Conservation (phyloP, 805 yeast genomes). For the Priceomyces melissophilus region DNA sequence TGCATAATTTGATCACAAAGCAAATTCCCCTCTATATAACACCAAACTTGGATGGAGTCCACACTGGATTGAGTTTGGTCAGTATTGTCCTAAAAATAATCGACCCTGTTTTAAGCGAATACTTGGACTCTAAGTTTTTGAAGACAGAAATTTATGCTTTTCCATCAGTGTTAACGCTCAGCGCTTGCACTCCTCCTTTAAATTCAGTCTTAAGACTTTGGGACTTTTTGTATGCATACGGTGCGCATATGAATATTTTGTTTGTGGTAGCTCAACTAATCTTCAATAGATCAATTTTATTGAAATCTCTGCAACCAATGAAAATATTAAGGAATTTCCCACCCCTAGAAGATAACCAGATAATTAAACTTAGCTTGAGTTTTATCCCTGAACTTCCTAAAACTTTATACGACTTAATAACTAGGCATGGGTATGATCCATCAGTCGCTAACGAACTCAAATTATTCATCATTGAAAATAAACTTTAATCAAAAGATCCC, state of each 20-base stretch:
- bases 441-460: constrained; percentile 35
- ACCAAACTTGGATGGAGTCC: constrained; percentile 77
- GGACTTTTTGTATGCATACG: constrained; percentile 91
- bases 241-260: constrained; percentile 81
- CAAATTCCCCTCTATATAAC: constrained; percentile 77
- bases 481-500: constrained; percentile 23
- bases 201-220: constrained; percentile 71
- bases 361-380: constrained; percentile 75
- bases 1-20: constrained; percentile 55
- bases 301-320: constrained; percentile 69
- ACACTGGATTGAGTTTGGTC: constrained; percentile 70
- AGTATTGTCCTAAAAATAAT: constrained; percentile 68
- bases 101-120: constrained; percentile 66
- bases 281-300: constrained; percentile 59
- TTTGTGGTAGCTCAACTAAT: constrained; percentile 82
- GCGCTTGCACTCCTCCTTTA: constrained; percentile 87
- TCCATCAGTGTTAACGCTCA: constrained; percentile 75
- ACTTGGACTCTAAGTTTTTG: constrained; percentile 58
- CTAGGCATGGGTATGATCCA: constrained; percentile 60
- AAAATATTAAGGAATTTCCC: constrained; percentile 71
- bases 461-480: constrained; percentile 12
- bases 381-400: constrained; percentile 74
- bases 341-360: constrained; percentile 62
- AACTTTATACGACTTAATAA: constrained; percentile 57
- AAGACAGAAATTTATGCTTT: constrained; percentile 87